Conservation (phyloP, 2,329 filamentous ascomycete genomes). For the Diaporthe citriasiana region DNA sequence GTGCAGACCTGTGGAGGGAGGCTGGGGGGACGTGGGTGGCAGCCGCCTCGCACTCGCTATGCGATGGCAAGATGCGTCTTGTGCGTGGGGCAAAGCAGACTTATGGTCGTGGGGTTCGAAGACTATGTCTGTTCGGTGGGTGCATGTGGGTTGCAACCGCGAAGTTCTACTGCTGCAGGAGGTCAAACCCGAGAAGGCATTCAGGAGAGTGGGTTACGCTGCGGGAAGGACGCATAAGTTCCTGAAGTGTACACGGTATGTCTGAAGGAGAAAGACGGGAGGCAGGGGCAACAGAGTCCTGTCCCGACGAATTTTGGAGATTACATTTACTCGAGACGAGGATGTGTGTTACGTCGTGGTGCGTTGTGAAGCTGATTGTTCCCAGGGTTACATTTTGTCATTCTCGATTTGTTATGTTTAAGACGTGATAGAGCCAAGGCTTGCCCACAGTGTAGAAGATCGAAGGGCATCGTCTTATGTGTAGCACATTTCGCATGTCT, state of each 20-base stretch:
- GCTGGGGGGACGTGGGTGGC: background rate
- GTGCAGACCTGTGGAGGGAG: slow-evolving; percentile 17
- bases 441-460: background rate
- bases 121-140: background rate
- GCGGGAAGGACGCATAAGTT: background rate
- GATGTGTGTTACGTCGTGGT: background rate
- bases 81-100: background rate
- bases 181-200: background rate
- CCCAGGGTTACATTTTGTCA: background rate
- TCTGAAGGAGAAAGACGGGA: background rate
- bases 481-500: background rate
- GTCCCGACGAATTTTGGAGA: background rate
- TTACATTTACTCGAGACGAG: background rate
- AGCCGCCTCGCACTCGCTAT: slow-evolving; percentile 31
- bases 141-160: slow-evolving; percentile 22
- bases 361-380: background rate
- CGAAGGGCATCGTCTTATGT: background rate
- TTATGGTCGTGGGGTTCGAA: background rate
- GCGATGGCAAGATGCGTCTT: background rate
- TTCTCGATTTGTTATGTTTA: background rate
- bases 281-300: background rate
- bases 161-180: background rate
- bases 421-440: background rate
- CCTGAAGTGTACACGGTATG: background rate
- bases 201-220: background rate